Evolutionary conservation across 1,284 basidiomycete species (phyloP).

Genomic region (Trichosporon faecale): DNA sequence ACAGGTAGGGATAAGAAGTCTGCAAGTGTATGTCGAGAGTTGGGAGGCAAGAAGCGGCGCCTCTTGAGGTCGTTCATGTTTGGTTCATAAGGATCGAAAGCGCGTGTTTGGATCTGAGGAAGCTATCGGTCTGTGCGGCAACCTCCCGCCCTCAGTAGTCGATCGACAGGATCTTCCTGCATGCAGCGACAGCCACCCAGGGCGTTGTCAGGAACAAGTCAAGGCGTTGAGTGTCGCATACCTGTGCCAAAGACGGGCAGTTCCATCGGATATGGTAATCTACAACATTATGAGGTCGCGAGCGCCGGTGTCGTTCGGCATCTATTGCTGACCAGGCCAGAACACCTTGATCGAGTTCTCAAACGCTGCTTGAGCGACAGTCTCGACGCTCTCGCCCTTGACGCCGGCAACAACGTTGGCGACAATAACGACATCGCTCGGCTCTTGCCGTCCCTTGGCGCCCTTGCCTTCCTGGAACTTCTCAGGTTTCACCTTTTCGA

Average conservation of each 20-base stretch:
- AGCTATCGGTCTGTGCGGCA: neutral
- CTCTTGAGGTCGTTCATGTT: neutral
- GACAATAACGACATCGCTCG: conserved; percentile 64
- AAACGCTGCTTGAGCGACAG: conserved; percentile 63
- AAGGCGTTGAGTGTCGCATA: neutral
- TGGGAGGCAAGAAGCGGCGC: neutral
- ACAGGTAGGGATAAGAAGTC: neutral
- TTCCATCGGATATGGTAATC: neutral
- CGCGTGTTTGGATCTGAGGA: neutral
- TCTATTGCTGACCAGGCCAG: conserved; percentile 30
- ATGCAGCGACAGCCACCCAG: neutral
- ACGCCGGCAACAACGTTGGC: conserved; percentile 71
- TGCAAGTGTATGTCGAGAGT: neutral
- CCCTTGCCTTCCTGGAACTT: conserved; percentile 62
- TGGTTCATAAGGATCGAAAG: neutral
- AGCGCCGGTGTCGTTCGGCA: neutral
- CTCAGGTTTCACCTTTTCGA: conserved; percentile 62
- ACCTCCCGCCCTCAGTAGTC: neutral
- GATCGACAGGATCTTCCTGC: neutral
- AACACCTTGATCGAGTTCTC: conserved; percentile 68
- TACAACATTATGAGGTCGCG: neutral
- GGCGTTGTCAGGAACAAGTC: neutral
- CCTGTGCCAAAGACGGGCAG: neutral
- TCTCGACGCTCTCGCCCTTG: conserved; percentile 59
- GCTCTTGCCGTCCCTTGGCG: conserved; percentile 82